A percentile compares a stretch with the other conserved stretches of the same genome.
Evolutionary conservation across 176 grass and related monocot species (phyloP).

Genomic region (Avena sativa): DNA sequence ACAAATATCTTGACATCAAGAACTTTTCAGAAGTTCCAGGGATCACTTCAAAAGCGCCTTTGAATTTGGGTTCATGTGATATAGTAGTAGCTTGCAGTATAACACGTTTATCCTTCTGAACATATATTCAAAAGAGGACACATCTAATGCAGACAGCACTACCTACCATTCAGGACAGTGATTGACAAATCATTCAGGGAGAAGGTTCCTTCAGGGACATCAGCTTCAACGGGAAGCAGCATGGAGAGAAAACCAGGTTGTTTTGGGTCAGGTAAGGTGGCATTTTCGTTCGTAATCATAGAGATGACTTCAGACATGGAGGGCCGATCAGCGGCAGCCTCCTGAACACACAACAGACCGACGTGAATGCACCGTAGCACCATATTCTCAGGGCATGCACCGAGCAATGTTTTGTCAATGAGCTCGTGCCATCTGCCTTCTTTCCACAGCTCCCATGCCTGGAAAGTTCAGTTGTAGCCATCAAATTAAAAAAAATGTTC

Average conservation of each 20-base stretch:
- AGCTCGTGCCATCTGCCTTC: constrained; percentile 52
- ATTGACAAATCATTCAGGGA: constrained; percentile 55
- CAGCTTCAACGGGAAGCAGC: constrained; percentile 28
- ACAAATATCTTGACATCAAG: neutral
- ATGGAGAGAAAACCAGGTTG: constrained; percentile 61
- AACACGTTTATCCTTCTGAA: neutral
- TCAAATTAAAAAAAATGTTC: neutral
- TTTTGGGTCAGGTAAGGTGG: constrained; percentile 37
- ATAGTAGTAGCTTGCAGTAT: neutral
- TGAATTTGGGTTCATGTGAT: neutral
- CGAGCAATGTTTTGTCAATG: constrained; percentile 43
- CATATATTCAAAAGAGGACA: neutral
- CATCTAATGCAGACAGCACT: neutral
- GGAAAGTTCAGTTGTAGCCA: constrained; percentile 19
- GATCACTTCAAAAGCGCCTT: neutral
- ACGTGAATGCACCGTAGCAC: constrained; percentile 50
- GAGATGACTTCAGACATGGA: constrained; percentile 43
- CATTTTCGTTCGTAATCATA: constrained; percentile 47
- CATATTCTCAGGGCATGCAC: constrained; percentile 36
- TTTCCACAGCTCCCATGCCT: constrained; percentile 74
- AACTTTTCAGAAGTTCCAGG: neutral
- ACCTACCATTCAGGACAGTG: constrained; percentile 41
- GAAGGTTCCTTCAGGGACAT: neutral
- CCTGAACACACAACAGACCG: constrained; percentile 56
- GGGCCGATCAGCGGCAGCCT: constrained; percentile 49